Evolutionary conservation across 2,329 filamentous ascomycete species (phyloP).

Genomic region (Camptophora hylomeconis): DNA sequence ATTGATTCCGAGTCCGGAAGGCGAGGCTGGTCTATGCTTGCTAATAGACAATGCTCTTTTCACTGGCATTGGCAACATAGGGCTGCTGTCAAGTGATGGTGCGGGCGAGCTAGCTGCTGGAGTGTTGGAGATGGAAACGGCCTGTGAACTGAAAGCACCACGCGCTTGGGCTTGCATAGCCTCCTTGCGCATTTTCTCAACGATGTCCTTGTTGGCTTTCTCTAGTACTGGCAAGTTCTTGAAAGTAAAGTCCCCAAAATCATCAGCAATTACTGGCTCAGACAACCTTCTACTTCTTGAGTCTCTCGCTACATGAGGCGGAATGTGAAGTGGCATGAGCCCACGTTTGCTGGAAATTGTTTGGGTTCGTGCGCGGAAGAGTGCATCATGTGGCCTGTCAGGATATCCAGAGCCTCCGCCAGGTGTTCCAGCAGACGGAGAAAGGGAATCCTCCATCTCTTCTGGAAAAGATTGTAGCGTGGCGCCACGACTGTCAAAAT

Average conservation of each 20-base stretch:
- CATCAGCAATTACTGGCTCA: constrained; percentile 76
- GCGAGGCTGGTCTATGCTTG: constrained; percentile 74
- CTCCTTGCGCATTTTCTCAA: constrained; percentile 87
- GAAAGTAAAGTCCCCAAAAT: constrained; percentile 93
- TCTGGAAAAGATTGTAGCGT: constrained; percentile 86
- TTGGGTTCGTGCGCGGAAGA: constrained; percentile 79
- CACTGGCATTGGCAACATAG: constrained; percentile 63
- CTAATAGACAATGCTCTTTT: constrained; percentile 74
- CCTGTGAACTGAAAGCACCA: constrained; percentile 26
- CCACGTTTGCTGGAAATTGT: constrained; percentile 80
- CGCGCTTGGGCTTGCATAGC: constrained; percentile 61
- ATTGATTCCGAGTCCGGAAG: constrained; percentile 63
- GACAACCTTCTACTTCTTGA: constrained; percentile 75
- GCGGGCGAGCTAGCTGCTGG: constrained; percentile 41
- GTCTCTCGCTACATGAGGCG: constrained; percentile 78
- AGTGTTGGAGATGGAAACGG: constrained; percentile 22
- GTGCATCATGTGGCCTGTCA: constrained; percentile 84
- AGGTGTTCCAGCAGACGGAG: constrained; percentile 56
- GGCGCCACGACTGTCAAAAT: constrained; percentile 85
- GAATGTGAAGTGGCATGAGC: constrained; percentile 90
- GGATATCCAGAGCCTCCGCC: constrained; percentile 55
- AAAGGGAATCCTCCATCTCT: constrained; percentile 80
- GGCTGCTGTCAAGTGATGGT: constrained; percentile 70
- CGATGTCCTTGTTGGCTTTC: constrained; percentile 97
- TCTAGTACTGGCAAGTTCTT: constrained; percentile 94